phyloP scores from a whole-genome alignment of 2,329 filamentous ascomycete species.

The Sclerotiophoma versabilis region DNA sequence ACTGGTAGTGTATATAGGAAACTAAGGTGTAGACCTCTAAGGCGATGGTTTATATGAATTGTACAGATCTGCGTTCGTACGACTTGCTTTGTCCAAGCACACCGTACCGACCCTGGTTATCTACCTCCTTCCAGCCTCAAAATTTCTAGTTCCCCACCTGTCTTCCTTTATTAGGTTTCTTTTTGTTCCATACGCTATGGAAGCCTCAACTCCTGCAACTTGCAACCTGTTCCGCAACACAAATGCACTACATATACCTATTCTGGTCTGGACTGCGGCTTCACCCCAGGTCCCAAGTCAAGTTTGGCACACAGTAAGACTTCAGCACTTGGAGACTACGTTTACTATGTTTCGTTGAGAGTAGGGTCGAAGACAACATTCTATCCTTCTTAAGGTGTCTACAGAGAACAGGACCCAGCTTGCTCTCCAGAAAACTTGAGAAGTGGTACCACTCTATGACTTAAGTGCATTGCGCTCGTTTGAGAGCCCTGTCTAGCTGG shows the following conservation, averaged over 20 bases:
- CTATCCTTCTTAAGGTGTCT: background rate
- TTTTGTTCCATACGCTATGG: background rate
- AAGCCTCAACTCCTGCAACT: background rate
- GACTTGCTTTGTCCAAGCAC: background rate
- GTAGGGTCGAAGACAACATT: background rate
- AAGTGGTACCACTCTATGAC: background rate
- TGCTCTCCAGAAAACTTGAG: background rate
- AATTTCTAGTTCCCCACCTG: background rate
- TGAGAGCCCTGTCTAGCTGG: too few relatives aligned
- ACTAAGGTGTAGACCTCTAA: too few relatives aligned
- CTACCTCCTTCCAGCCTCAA: background rate
- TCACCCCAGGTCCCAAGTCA: background rate
- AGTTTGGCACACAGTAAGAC: background rate
- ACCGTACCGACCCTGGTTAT: background rate
- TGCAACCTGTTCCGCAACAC: background rate
- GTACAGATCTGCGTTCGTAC: too few relatives aligned
- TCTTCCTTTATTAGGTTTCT: background rate
- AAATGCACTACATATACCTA: background rate
- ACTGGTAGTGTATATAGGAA: background rate
- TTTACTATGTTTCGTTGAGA: background rate
- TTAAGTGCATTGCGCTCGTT: too few relatives aligned
- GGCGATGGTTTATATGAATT: too few relatives aligned
- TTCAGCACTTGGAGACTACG: background rate
- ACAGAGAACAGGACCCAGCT: background rate
- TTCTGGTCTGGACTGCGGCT: background rate